Conservation (phyloP, 164 flowering plant genomes). For the Umbilicus rupestris region DNA sequence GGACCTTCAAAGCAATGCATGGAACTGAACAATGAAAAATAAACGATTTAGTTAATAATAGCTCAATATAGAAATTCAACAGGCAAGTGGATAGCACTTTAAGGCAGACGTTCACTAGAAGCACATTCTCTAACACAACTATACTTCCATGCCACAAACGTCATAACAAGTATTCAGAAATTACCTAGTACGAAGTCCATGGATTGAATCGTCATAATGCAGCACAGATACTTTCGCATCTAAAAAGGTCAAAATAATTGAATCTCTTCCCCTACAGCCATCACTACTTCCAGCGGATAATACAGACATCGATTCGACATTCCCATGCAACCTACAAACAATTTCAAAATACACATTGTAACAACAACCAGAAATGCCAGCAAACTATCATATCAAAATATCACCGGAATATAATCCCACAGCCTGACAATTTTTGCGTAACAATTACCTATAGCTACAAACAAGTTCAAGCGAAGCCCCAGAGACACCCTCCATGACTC, state of each 20-base stretch:
- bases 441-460: conserved; percentile 67
- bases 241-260: conserved; percentile 62
- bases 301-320: conserved; percentile 76
- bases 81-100: not conserved
- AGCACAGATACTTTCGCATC: conserved; percentile 88
- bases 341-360: not conserved
- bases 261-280: conserved; percentile 69
- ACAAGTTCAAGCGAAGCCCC: conserved; percentile 92
- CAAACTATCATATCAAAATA: not conserved
- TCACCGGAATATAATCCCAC: too few species aligned
- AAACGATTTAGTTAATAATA: not conserved
- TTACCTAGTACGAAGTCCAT: conserved; percentile 83
- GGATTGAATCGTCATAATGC: conserved; percentile 89
- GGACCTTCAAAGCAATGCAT: conserved; percentile 99
- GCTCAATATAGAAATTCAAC: not conserved
- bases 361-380: not conserved
- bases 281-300: conserved; percentile 48
- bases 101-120: not conserved
- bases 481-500: conserved; percentile 65
- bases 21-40: conserved; percentile 49
- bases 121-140: too few species aligned
- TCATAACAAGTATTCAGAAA: not conserved
- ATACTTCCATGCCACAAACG: not conserved
- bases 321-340: conserved; percentile 77
- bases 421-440: too few species aligned